phyloP scores from a whole-genome alignment of 2,329 filamentous ascomycete genomes.

The Colletotrichum sp. region DNA sequence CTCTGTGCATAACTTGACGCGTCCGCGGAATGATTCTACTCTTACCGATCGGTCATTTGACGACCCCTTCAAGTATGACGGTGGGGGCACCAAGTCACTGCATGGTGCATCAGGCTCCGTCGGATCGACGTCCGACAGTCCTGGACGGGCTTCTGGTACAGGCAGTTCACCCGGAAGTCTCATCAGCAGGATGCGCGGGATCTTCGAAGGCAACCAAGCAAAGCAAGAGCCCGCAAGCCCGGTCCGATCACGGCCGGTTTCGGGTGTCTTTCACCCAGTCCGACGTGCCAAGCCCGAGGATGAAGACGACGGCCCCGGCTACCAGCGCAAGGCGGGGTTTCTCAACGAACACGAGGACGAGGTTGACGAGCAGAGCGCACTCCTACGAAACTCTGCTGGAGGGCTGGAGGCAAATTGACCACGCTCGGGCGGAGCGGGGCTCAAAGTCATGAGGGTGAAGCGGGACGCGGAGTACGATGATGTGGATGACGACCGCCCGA shows the following conservation, averaged over 20 bases:
- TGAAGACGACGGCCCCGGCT: slow-evolving; percentile 19
- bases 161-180: slow-evolving; percentile 30
- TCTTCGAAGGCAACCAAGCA: slow-evolving; percentile 37
- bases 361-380: slow-evolving; percentile 33
- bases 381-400: slow-evolving; percentile 27
- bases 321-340: slow-evolving; percentile 13
- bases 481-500: neutral
- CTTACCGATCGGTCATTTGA: slow-evolving; percentile 28
- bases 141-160: neutral
- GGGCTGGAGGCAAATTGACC: slow-evolving; percentile 36
- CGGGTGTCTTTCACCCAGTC: slow-evolving; percentile 26
- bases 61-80: slow-evolving; percentile 29
- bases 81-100: slow-evolving; percentile 2
- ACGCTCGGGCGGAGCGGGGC: slow-evolving; percentile 37
- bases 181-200: slow-evolving; percentile 45
- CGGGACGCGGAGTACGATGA: slow-evolving; percentile 19
- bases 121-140: neutral
- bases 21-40: slow-evolving; percentile 27
- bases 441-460: slow-evolving; percentile 14
- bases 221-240: slow-evolving; percentile 20
- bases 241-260: slow-evolving; percentile 26
- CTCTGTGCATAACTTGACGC: slow-evolving; percentile 10
- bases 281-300: slow-evolving; percentile 10
- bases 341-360: slow-evolving; percentile 24
- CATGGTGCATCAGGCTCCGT: neutral